Conservation (phyloP, 129 eudicot species). For the Flaveria bidentis region DNA sequence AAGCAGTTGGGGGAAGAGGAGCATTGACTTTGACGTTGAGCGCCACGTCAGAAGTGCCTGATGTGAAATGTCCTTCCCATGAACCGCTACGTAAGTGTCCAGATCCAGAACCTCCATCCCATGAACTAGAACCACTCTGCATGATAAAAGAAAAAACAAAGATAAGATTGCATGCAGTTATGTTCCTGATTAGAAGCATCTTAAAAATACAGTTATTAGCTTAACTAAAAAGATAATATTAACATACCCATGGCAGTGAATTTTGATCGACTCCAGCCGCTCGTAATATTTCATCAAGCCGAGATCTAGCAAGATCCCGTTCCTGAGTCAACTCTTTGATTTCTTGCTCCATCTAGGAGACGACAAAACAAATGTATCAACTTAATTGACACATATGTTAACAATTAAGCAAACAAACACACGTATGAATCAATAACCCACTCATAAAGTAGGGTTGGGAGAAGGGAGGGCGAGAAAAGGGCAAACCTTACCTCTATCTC, state of each 20-base stretch:
- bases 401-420: not conserved
- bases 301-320: conserved; percentile 78
- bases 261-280: conserved; percentile 43
- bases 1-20: conserved; percentile 40
- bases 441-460: too few relatives aligned
- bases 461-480: too few relatives aligned
- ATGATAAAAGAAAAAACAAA: not conserved
- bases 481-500: too few relatives aligned
- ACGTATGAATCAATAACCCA: too few relatives aligned
- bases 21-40: conserved; percentile 21
- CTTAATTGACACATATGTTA: conserved; percentile 1
- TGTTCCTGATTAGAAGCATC: conserved; percentile 10
- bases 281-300: conserved; percentile 52
- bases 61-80: conserved; percentile 19
- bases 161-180: not conserved
- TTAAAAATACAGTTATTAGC: not conserved
- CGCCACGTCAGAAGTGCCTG: conserved; percentile 39
- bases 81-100: conserved; percentile 8
- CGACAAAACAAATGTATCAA: not conserved
- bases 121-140: conserved; percentile 30
- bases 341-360: conserved; percentile 73
- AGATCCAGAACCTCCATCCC: conserved; percentile 38
- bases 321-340: conserved; percentile 66
- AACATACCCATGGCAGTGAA: conserved; percentile 52
- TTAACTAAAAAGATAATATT: not conserved